phyloP scores from a whole-genome alignment of 1,284 basidiomycete species.

The Ustilago sp. region DNA sequence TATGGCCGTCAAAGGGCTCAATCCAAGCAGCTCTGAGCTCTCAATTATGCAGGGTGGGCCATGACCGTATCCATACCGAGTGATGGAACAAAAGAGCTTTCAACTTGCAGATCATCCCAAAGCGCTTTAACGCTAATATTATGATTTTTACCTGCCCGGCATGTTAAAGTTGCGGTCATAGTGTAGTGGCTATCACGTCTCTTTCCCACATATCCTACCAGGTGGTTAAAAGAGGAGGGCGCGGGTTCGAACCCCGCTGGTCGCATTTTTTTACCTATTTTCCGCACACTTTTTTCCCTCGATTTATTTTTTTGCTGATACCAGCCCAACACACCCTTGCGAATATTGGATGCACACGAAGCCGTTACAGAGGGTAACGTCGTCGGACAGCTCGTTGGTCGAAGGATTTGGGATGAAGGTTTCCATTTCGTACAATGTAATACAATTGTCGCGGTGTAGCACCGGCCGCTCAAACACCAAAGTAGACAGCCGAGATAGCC shows the following conservation, averaged over 20 bases:
- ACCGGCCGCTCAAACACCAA: constrained; percentile 18
- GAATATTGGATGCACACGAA: not conserved
- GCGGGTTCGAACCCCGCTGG: constrained; percentile 34
- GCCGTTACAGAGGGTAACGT: no score
- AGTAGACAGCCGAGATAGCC: constrained; percentile 44
- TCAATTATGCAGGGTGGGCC: no score
- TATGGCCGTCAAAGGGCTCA: not conserved
- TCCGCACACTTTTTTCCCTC: not conserved
- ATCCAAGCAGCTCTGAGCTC: no score
- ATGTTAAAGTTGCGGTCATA: constrained; percentile 7
- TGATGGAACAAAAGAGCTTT: no score
- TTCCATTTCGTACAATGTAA: not conserved
- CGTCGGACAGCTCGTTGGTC: no score
- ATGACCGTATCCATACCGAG: no score
- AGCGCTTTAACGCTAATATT: no score
- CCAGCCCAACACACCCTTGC: not conserved
- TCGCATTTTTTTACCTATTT: constrained; percentile 5
- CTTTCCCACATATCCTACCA: constrained; percentile 13
- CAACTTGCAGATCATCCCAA: no score
- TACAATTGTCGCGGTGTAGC: not conserved
- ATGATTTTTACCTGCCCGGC: not conserved
- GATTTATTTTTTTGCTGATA: not conserved
- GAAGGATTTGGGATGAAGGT: not conserved
- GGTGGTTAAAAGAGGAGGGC: constrained; percentile 20
- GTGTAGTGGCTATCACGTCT: constrained; percentile 33